Evolutionary conservation across 345 rosid species (phyloP), one percentile per base, ranked within the genome.

Genomic region (Triadica sebifera): DNA sequence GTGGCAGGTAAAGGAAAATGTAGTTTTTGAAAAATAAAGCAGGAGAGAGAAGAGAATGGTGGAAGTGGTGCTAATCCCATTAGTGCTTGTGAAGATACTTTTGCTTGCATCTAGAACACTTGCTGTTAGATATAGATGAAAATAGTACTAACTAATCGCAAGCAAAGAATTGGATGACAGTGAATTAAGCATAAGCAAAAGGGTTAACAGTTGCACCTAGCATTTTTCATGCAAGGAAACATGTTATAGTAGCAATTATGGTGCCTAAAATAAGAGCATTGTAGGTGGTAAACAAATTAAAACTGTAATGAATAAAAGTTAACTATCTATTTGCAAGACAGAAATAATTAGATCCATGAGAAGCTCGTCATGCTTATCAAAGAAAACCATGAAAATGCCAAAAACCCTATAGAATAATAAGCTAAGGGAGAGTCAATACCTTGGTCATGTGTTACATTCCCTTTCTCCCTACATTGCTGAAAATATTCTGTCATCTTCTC

Each of bases 401-500:
- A 57, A 69, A 57, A 49, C 10, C 16, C n/a, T 49, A n/a, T 67
- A 65, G 39, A 39, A 39, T 20, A 75, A 52, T 22, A 37, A 80
- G 61, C 55, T 58, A 77, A 47, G 19, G 22, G 59, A 62, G n/a
- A 62, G 50, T 45, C 12, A 70, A 70, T 78, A 88, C 88, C 87
- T 53, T 68, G 74, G 41, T 88, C 89, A 65, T 58, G 80, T 60
- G 75, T 46, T 49, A 24, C 45, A 62, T 51, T 84, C 56, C 75
- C 81, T 51, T 75, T 83, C 70, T 83, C 86, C 73, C 73, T 39
- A 57, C 55, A 81, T 49, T 76, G 86, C 37, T 68, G 82, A 65
- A 79, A 69, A 78, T 73, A 77, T 74, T 84, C 91, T 56, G 71
- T n/a, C 74, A 80, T 57, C 83, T 83, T 88, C 71, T 82, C 91